Evolutionary conservation across 176 grass and related monocot genomes (phyloP), one percentile per base, ranked within the genome.

Genomic region (Rhipidocladum racemiflorum): DNA sequence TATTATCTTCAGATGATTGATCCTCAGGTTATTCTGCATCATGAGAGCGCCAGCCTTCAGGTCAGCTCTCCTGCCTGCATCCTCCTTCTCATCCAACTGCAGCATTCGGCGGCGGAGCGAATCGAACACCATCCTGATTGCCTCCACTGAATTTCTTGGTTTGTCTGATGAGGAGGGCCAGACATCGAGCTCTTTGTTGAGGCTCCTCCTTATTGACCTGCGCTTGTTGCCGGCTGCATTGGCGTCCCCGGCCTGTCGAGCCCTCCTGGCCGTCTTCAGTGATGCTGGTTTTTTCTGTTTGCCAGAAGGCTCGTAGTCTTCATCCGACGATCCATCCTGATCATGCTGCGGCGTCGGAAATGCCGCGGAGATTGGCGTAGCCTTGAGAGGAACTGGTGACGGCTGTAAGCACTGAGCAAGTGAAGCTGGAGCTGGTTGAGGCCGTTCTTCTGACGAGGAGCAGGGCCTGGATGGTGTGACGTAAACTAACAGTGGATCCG

Each of bases 21-120:
- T 79, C 72, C 76, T 94, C 57, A 91, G 30, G 61, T 88, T 62
- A 44, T 88, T 88, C 5, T 63, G 18, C 34, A 83, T 80, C 91
- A 94, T 91, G 57, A 91, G 68, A 49, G 84, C 68, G 38, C 83
- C 86, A 68, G 88, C 83, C 34, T 86, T 88, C 20, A 88, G 42
- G 77, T 94, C 83, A 25, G 86, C 64, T 4, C 88, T 64, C 48
- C 35, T 83, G 79, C 43, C 2, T 39, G 24, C 49, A 10, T 86
- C 79, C 48, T 86, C 83, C 44, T 68, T 82, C 30, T 94, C 91
- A 80, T 90, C 85, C 74, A 86, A 6, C 29, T 90, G 91, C 61
- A 88, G 70, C 38, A 62, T 74, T 30, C 70, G 62, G 0, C 91
- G 83, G 34, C 88, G 85, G 27, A 94, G 88, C 2, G 91, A 87